Conservation (phyloP, 768 basidiomycete genomes). For the Hygrocybe punicea region DNA sequence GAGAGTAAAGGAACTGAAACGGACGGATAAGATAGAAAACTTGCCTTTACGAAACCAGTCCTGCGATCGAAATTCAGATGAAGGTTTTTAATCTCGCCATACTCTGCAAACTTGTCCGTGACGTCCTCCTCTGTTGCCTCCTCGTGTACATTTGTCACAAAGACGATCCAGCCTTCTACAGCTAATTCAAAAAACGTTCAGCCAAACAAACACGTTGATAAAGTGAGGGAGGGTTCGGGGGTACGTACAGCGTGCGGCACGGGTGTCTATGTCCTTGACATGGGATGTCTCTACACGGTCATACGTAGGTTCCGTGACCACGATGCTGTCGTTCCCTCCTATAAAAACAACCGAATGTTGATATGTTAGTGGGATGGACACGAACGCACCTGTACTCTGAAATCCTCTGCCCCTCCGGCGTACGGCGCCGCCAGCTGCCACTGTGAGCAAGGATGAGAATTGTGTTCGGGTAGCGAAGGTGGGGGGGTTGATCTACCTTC, state of each 20-base stretch:
- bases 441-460: constrained; percentile 25
- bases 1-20: constrained; percentile 1
- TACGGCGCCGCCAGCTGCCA: constrained; percentile 63
- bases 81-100: constrained; percentile 95
- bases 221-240: constrained; percentile 3
- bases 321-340: constrained; percentile 64
- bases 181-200: too few relatives aligned
- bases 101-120: constrained; percentile 93
- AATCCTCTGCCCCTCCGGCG: constrained; percentile 83
- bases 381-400: constrained; percentile 57
- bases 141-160: constrained; percentile 95
- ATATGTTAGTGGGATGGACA: not conserved
- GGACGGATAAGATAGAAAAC: constrained; percentile 26
- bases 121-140: constrained; percentile 98
- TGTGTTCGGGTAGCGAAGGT: not conserved
- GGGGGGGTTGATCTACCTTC: constrained; percentile 50
- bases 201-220: constrained; percentile 9
- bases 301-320: constrained; percentile 65
- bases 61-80: constrained; percentile 95
- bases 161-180: constrained; percentile 98
- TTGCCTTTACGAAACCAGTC: constrained; percentile 91
- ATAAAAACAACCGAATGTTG: constrained; percentile 1
- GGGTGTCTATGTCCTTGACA: constrained; percentile 63
- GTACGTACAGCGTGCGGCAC: constrained; percentile 79
- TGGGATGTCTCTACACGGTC: constrained; percentile 75